A percentile compares a stretch with the other conserved stretches of the same genome.
Evolutionary conservation across 169 alveolate genomes (phyloP).

Genomic region (Plasmodium gallinaceum): DNA sequence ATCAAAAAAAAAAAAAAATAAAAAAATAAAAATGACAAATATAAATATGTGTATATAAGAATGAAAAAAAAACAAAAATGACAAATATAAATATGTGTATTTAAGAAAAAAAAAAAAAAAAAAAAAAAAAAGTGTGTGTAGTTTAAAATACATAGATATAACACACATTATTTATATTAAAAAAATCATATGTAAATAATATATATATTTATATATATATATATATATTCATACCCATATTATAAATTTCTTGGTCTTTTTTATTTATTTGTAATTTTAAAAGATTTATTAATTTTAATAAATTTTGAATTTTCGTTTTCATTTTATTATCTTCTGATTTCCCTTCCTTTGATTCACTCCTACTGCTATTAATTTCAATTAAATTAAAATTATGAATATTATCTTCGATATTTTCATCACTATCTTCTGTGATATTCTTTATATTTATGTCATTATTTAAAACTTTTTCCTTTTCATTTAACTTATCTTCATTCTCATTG

Average conservation of each 20-base stretch:
- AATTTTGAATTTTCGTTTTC: constrained; percentile 42
- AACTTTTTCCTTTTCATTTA: not conserved
- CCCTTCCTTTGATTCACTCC: constrained; percentile 29
- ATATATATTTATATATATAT: not conserved
- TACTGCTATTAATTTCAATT: constrained; percentile 4
- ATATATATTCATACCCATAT: constrained; percentile 25
- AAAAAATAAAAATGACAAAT: not conserved
- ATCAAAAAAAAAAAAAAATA: not conserved
- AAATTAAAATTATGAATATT: constrained; percentile 1
- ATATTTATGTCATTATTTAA: constrained; percentile 6
- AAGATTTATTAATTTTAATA: constrained; percentile 30
- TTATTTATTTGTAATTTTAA: constrained; percentile 63
- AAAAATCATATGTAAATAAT: not conserved
- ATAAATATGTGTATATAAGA: not conserved
- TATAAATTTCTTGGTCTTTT: constrained; percentile 63
- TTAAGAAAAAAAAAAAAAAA: not conserved
- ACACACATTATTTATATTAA: not conserved
- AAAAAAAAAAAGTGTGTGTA: not conserved
- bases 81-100: no score
- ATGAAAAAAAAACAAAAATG: not conserved
- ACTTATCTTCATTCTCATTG: not conserved
- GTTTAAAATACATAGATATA: not conserved
- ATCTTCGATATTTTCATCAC: constrained; percentile 3
- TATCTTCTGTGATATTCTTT: constrained; percentile 15
- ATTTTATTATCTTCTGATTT: constrained; percentile 29